Evolutionary conservation across 192 early-diverging fungal species (phyloP).

Genomic region (Gonapodya prolifera): DNA sequence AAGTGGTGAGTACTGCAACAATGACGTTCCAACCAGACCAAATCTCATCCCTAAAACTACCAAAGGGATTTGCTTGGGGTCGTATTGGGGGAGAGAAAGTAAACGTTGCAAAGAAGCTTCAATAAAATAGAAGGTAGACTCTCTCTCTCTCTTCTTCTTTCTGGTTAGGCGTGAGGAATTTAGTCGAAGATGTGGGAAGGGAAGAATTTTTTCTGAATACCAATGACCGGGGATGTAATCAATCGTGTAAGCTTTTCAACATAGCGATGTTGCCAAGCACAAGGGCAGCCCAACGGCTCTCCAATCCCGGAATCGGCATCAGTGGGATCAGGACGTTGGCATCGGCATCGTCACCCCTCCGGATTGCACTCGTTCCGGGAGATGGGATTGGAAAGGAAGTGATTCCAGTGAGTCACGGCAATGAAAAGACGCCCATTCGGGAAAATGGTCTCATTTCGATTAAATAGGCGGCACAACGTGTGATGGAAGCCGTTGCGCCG

Average conservation of each 20-base stretch:
- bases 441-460: neutral
- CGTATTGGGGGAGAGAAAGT: neutral
- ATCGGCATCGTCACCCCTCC: neutral
- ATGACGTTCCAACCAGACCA: no score
- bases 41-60: neutral
- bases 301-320: neutral
- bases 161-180: no score
- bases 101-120: neutral
- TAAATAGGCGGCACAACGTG: slow-evolving; percentile 67
- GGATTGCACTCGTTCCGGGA: slow-evolving; percentile 84
- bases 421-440: neutral
- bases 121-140: neutral
- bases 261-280: neutral
- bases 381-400: slow-evolving; percentile 97
- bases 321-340: neutral
- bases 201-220: no score
- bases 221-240: no score
- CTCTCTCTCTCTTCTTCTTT: no score
- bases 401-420: slow-evolving; percentile 50
- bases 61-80: neutral
- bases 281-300: neutral
- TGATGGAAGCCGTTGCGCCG: slow-evolving; percentile 61
- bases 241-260: no score
- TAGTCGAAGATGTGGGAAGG: no score
- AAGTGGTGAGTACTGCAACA: slow-evolving; percentile 22